These are phyloP conservation scores for Solanum microdontum DNA, from an alignment of 257 asterid genomes.

Conservation along the genomic window DNA sequence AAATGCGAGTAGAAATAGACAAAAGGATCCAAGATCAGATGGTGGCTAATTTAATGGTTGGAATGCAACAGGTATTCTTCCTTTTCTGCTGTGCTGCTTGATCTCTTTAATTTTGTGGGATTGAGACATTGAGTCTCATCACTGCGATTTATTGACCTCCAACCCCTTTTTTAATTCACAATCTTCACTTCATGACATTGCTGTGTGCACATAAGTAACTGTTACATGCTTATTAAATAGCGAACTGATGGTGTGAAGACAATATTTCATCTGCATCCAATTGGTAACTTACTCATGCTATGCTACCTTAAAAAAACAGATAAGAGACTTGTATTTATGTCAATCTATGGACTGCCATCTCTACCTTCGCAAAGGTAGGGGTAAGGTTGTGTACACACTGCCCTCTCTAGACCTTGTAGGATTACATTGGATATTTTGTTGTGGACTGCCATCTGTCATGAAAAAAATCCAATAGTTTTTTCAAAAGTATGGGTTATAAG, in stretches of 20 bases:
- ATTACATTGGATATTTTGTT: not conserved
- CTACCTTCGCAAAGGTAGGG: not conserved
- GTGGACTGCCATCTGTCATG: not conserved
- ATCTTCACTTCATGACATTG: not conserved
- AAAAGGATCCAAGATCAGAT: conserved; percentile 1
- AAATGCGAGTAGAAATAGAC: not conserved
- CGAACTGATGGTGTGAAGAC: not conserved
- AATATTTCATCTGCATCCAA: not conserved
- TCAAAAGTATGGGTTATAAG: not conserved
- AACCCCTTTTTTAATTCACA: not conserved
- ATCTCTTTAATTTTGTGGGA: not conserved
- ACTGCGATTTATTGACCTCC: not conserved
- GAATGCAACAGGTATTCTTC: conserved; percentile 3
- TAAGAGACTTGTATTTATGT: not conserved
- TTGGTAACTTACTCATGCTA: not conserved
- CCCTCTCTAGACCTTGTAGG: not conserved
- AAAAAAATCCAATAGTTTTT: not conserved
- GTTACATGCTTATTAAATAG: not conserved
- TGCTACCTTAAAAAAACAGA: not conserved
- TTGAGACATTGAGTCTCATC: not conserved
- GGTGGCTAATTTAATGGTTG: not conserved
- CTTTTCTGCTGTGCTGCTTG: not conserved
- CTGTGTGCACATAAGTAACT: not conserved
- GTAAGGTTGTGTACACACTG: not conserved
- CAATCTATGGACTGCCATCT: not conserved